Base-by-base conservation (phyloP, 345 rosid genomes). In the Hibiscus trionum region DNA sequence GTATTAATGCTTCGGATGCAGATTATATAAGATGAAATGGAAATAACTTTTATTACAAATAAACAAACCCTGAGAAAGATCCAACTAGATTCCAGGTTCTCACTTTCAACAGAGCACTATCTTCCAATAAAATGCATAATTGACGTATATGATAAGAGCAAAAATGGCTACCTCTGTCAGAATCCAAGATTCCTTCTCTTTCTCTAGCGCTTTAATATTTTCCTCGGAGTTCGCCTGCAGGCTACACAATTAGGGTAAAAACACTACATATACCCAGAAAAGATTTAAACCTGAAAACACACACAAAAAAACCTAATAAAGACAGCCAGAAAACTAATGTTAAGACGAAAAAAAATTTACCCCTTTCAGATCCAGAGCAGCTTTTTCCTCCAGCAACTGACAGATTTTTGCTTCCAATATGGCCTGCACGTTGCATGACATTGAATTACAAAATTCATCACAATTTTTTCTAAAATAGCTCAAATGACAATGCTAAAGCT, bases 191-290 rank as follows among this genome's bases (percentile, higher is more conserved):
- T 78, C 83, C 76, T 79, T 86, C 52, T 85, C 88, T 67, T 70
- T 74, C 75, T 87, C 87, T 59, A 90, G 81, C 63, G 76, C 84
- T 76, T 63, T 78, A 62, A 84, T 24, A 76, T 79, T 84, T 62
- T 81, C 84, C 77, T 79, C 87, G 72, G 90, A 80, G 75, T 77
- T 86, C 8, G 74, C 85, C 95, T 90, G 90, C 74, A 75, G 31
- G 27, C 33, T 12, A 65, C 14, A 49, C 50, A 68, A 29, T 4
- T 19, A 49, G 5, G 53, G n/a, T 0, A 12, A 47, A 15, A 49
- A 49, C 15, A 49, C 53, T 49, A 35, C 37, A 75, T 63, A 55
- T 3, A 39, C n/a, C 39, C 11, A n/a, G 52, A 65, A 50, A 27
- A 14, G 4, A 49, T 59, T 17, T 29, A 71, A 53, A 50, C 73